Base-by-base conservation (phyloP, 495 filamentous ascomycete species). In the Neurospora tetraspora region DNA sequence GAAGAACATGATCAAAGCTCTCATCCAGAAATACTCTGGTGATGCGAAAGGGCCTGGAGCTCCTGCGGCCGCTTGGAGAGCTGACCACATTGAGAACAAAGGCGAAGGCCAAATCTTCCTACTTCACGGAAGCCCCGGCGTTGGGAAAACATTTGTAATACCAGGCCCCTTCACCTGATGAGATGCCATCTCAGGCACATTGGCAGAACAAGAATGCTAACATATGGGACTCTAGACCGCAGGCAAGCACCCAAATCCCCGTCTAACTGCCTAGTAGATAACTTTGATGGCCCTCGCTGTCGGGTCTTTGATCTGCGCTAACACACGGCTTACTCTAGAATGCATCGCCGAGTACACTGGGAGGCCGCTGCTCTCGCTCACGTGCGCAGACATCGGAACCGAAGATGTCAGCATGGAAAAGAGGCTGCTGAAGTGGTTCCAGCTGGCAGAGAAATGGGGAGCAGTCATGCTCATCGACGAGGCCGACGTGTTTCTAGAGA, bases 91-190 rank as follows among this genome's bases (percentile, higher is more conserved):
- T 20, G 69, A 74, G 2, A 78, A 80, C 16, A 84, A 84, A 73
- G 83, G 83, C 65, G 73, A 81, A 10, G 84, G 83, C 0, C 74
- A 84, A 1, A 81, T 85, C 45, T 78, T 88, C n/a, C 78, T 88
- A 0, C 80, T 88, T 1, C 83, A 86, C 40, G 86, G 86, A 0
- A 78, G 73, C 0, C 86, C 86, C 4, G 86, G 86, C 0, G 81
- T 84, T 0, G 84, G 84, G 4, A 85, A 85, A 73, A 84, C 84
- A 2, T 78, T 69, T 61, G 45, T 68, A 38, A 40, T 14, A 11
- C 38, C n/a, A n/a, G n/a, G n/a, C n/a, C n/a, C n/a, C n/a, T n/a
- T n/a, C n/a, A n/a, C n/a, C n/a, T n/a, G n/a, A n/a, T n/a, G n/a
- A n/a, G n/a, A n/a, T n/a, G n/a, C n/a, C n/a, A n/a, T n/a, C n/a